A percentile compares a stretch with the other conserved stretches of the same genome.
Conservation (phyloP, 2,329 filamentous ascomycete genomes). For the Colletotrichum costaricense region DNA sequence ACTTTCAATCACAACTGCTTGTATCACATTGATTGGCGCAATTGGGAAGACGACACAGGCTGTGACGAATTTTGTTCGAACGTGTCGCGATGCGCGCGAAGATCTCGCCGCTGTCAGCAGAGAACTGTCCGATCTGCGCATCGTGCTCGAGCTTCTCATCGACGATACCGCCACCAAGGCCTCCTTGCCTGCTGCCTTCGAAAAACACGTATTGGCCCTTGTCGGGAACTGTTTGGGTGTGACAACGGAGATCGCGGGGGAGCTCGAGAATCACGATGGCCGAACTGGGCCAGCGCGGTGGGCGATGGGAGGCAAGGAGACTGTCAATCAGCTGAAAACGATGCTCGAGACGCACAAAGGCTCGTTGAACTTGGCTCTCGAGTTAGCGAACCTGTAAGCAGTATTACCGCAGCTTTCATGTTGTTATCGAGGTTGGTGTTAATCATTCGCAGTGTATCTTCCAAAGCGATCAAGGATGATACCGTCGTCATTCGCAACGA, state of each 20-base stretch:
- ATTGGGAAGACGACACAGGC: constrained; percentile 35
- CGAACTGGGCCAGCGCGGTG: not conserved
- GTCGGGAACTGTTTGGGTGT: constrained; percentile 37
- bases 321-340: not conserved
- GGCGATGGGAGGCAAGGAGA: not conserved
- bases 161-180: constrained; percentile 34
- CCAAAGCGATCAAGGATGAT: constrained; percentile 23
- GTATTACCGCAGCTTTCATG: not conserved
- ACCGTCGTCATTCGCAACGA: constrained; percentile 9
- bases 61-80: constrained; percentile 38
- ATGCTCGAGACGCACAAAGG: constrained; percentile 3
- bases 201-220: constrained; percentile 37
- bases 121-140: constrained; percentile 38
- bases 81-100: constrained; percentile 37
- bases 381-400: constrained; percentile 33
- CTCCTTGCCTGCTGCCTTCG: constrained; percentile 34
- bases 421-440: not conserved
- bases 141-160: constrained; percentile 38
- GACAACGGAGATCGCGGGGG: not conserved
- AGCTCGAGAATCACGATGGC: not conserved
- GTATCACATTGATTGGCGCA: constrained; percentile 34
- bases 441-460: not conserved
- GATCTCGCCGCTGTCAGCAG: constrained; percentile 38
- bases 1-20: constrained; percentile 27
- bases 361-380: constrained; percentile 33